A percentile compares a stretch with the other conserved stretches of the same genome.
Evolutionary conservation across 495 filamentous ascomycete genomes (phyloP).

Genomic region (Letharia columbiana): DNA sequence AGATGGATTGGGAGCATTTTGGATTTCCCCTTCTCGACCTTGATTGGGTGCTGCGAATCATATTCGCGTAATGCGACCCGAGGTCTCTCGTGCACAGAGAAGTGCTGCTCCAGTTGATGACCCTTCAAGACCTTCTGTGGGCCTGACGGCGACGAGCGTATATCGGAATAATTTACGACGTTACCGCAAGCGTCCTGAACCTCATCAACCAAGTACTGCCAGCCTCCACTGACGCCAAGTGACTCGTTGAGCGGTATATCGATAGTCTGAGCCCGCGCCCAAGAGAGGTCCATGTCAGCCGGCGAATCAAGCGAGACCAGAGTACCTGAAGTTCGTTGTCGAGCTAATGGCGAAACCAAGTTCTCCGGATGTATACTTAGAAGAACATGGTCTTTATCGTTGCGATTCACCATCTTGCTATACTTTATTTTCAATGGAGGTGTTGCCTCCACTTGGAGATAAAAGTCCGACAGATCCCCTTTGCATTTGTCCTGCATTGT

Average conservation of each 20-base stretch:
- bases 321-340: slow-evolving; percentile 44
- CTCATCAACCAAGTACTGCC: slow-evolving; percentile 85
- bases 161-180: slow-evolving; percentile 63
- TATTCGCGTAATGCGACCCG: slow-evolving; percentile 60
- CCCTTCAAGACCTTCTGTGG: slow-evolving; percentile 48
- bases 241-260: slow-evolving; percentile 81
- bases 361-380: slow-evolving; percentile 89
- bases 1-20: slow-evolving; percentile 66
- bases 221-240: slow-evolving; percentile 63
- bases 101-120: slow-evolving; percentile 60
- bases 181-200: slow-evolving; percentile 88
- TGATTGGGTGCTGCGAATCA: slow-evolving; percentile 68
- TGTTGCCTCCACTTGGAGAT: slow-evolving; percentile 74
- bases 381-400: slow-evolving; percentile 67
- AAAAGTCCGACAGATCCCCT: slow-evolving; percentile 77
- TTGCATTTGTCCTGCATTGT: slow-evolving; percentile 60
- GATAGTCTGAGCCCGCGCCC: slow-evolving; percentile 69
- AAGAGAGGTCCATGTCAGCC: slow-evolving; percentile 58
- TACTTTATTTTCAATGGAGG: slow-evolving; percentile 91
- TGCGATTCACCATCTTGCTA: slow-evolving; percentile 68
- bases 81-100: slow-evolving; percentile 82
- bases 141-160: slow-evolving; percentile 50
- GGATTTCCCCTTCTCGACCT: slow-evolving; percentile 64
- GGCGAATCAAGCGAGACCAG: slow-evolving; percentile 43
- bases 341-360: slow-evolving; percentile 63